phyloP scores from a whole-genome alignment of 768 basidiomycete genomes.

The Mycena epipterygia region DNA sequence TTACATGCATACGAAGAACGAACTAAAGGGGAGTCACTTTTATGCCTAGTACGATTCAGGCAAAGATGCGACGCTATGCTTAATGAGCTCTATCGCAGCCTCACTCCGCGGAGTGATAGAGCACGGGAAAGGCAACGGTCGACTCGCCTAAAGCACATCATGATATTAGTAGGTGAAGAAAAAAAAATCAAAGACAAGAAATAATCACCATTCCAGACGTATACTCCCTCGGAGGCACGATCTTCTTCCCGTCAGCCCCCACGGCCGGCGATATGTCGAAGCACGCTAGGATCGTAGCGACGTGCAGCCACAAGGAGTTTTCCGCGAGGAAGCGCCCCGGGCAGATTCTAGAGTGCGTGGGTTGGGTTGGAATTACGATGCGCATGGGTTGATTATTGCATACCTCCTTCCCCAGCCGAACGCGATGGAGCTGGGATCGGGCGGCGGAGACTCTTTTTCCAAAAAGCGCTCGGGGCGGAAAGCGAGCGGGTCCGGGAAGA shows the following conservation, averaged over 20 bases:
- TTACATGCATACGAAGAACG: too few relatives aligned
- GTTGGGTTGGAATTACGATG: not conserved
- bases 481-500: conserved; percentile 43
- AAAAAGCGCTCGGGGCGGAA: conserved; percentile 48
- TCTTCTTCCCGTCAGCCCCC: conserved; percentile 3
- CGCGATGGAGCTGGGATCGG: conserved; percentile 32
- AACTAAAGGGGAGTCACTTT: too few relatives aligned
- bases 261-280: conserved; percentile 14
- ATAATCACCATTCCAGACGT: conserved; percentile 23
- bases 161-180: not conserved
- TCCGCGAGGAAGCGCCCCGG: conserved; percentile 34
- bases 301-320: conserved; percentile 28
- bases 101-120: conserved; percentile 24
- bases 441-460: not conserved
- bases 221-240: conserved; percentile 22
- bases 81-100: conserved; percentile 34
- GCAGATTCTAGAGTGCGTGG: conserved; percentile 25
- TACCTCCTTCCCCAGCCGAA: conserved; percentile 42
- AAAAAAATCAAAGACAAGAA: not conserved
- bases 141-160: conserved; percentile 21
- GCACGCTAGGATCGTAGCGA: conserved; percentile 31
- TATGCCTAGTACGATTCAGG: conserved; percentile 31
- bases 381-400: not conserved
- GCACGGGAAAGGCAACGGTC: conserved; percentile 32
- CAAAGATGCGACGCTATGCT: conserved; percentile 52